phyloP scores from a whole-genome alignment of 345 rosid species.

The Balakata baccata region DNA sequence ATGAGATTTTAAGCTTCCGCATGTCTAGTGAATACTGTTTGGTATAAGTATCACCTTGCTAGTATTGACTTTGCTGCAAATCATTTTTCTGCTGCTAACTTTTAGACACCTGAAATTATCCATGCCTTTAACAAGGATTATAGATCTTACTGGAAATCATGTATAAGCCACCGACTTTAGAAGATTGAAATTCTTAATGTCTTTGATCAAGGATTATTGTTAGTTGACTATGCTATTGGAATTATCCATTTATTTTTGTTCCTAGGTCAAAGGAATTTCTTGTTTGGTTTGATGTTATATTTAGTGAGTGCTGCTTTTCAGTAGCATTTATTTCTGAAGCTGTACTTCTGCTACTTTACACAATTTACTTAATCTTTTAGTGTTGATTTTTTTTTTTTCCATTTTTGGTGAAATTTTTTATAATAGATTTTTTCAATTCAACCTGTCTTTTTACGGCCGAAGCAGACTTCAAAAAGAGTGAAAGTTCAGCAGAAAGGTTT shows the following conservation, averaged over 20 bases:
- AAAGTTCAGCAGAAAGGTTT: slow-evolving; percentile 57
- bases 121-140: background rate
- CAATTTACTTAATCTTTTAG: slow-evolving; percentile 15
- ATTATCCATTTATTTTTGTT: background rate
- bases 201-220: background rate
- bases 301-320: slow-evolving; percentile 4
- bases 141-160: background rate
- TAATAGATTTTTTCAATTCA: slow-evolving; percentile 58
- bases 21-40: background rate
- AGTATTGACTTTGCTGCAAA: background rate
- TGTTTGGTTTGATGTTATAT: background rate
- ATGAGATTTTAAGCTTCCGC: background rate
- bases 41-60: background rate
- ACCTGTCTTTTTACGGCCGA: slow-evolving; percentile 54
- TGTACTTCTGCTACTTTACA: background rate
- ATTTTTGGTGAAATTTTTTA: slow-evolving; percentile 27
- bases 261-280: background rate
- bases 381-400: slow-evolving; percentile 14
- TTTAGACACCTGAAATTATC: background rate
- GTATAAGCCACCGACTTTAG: background rate
- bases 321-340: slow-evolving; percentile 1
- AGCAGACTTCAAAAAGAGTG: slow-evolving; percentile 53
- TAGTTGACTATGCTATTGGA: background rate
- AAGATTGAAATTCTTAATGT: background rate
- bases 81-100: background rate